Evolutionary conservation across 2,329 filamentous ascomycete species (phyloP).

Genomic region (Cordyceps cicadae): DNA sequence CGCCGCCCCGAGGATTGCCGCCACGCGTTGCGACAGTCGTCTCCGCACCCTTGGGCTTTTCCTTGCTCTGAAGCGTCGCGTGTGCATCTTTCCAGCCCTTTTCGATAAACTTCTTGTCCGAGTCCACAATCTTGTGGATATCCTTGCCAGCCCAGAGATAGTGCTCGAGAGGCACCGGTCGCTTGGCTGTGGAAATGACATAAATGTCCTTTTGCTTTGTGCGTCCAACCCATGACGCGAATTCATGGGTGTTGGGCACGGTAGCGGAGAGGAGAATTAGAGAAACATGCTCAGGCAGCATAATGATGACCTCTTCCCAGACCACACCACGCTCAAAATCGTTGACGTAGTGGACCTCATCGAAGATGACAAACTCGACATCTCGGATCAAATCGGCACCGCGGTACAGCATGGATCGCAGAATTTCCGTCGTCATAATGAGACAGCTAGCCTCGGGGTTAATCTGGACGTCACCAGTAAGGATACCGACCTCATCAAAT

Average conservation of each 20-base stretch:
- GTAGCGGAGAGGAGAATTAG: conserved; percentile 92
- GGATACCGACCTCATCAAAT: conserved; percentile 92
- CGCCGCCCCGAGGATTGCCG: conserved; percentile 28
- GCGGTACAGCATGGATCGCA: conserved; percentile 95
- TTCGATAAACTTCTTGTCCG: conserved; percentile 85
- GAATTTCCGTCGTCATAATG: conserved; percentile 98
- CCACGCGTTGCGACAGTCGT: conserved; percentile 29
- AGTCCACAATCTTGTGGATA: conserved; percentile 89
- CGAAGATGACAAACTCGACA: conserved; percentile 97
- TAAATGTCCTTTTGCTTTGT: conserved; percentile 99
- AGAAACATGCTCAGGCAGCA: conserved; percentile 95
- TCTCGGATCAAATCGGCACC: conserved; percentile 93
- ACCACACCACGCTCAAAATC: conserved; percentile 93
- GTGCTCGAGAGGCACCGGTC: conserved; percentile 89
- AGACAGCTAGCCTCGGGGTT: conserved; percentile 94
- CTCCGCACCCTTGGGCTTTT: conserved; percentile 54
- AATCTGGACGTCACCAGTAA: conserved; percentile 97
- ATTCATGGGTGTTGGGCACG: conserved; percentile 94
- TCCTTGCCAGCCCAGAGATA: conserved; percentile 92
- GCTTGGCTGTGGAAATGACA: conserved; percentile 93
- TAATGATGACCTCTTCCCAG: conserved; percentile 99
- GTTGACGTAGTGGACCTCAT: conserved; percentile 98
- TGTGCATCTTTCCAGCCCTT: conserved; percentile 94
- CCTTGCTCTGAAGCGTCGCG: conserved; percentile 68
- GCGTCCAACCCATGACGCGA: conserved; percentile 94